These are phyloP conservation scores for Alternaria consortialis DNA, from an alignment of 2,329 filamentous ascomycete species.

Conservation along the genomic window DNA sequence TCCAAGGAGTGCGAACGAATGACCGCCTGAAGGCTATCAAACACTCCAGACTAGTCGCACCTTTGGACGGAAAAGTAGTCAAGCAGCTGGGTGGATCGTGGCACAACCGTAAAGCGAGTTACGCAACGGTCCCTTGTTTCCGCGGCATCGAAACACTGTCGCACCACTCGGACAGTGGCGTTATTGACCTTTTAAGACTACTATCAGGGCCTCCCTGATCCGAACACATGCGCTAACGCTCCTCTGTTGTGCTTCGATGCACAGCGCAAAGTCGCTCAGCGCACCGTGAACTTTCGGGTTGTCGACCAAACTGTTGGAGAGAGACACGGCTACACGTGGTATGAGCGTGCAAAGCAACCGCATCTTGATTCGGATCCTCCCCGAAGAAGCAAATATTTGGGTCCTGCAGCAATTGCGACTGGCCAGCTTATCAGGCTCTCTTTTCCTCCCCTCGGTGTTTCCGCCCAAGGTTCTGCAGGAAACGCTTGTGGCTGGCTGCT, in stretches of 20 bases:
- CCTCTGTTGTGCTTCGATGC: conserved; percentile 11
- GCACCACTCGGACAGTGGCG: conserved; percentile 40
- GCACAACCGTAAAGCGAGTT: conserved; percentile 33
- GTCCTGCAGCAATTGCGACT: conserved; percentile 14
- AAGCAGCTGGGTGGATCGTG: conserved; percentile 32
- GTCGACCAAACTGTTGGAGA: conserved; percentile 21
- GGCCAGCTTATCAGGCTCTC: conserved; percentile 22
- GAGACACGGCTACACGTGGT: conserved; percentile 41
- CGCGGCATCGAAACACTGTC: conserved; percentile 28
- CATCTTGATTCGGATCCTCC: conserved; percentile 5
- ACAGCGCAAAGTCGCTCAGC: conserved; percentile 4
- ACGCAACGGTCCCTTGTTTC: conserved; percentile 37
- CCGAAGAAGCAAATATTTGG: conserved; percentile 22
- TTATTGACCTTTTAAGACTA: conserved; percentile 36
- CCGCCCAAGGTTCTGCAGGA: conserved; percentile 8
- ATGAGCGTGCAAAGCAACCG: conserved; percentile 25
- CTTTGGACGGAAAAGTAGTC: conserved; percentile 29
- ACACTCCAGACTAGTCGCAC: conserved; percentile 15
- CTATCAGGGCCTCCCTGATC: conserved; percentile 22
- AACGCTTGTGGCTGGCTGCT: conserved; percentile 15
- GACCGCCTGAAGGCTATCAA: conserved; percentile 8
- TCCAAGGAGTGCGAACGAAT: conserved; percentile 21
- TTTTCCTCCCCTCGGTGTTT: conserved; percentile 13
- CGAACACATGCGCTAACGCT: conserved; percentile 15
- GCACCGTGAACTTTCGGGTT: conserved; percentile 11